Base-by-base conservation (phyloP, 495 filamentous ascomycete genomes). In the Aspergillus funiculosus region DNA sequence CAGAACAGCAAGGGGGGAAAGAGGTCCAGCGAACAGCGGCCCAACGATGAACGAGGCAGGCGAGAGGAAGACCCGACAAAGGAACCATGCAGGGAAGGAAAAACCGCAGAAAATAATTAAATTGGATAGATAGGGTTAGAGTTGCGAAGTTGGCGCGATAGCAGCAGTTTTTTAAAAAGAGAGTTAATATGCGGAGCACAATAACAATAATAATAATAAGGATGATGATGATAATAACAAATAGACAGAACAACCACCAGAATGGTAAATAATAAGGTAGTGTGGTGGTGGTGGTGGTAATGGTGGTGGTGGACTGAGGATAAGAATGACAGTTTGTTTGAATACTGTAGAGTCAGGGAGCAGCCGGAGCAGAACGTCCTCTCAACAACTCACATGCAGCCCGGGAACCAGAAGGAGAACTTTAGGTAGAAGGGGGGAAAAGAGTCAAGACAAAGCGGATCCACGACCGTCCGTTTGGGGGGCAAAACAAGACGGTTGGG, bases 301-400 rank as follows among this genome's bases (percentile, higher is more conserved):
- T 42, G 6, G 22, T 42, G 14, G 24, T 20, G 14, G 6, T 43
- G 6, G 39, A 19, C 7, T 41, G 13, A 43, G 27, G 29, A 21
- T n/a, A n/a, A 19, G 13, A 43, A 26, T 45, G 14, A 21, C 9
- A 21, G 34, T 37, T 37, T 9, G 31, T 45, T 19, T 32, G 32
- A 30, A 38, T 34, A 28, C 29, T 17, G 21, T 21, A 27, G 37
- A 37, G 37, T 39, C 20, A 24, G 37, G 27, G 21, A 26, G 37
- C 27, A 39, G n/a, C n/a, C n/a, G n/a, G n/a, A n/a, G n/a, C 37
- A 39, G 37, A 11, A 39, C 27, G 26, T 37, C 15, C 36, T 43
- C 46, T 36, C 30, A 43, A 37, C 36, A 46, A 41, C 35, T 53
- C 51, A 53, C 51, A 53, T 53, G 51, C 41, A 45, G 36, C 27